phyloP scores from a whole-genome alignment of 2,329 filamentous ascomycete genomes.

The Colletotrichum spaethianum region DNA sequence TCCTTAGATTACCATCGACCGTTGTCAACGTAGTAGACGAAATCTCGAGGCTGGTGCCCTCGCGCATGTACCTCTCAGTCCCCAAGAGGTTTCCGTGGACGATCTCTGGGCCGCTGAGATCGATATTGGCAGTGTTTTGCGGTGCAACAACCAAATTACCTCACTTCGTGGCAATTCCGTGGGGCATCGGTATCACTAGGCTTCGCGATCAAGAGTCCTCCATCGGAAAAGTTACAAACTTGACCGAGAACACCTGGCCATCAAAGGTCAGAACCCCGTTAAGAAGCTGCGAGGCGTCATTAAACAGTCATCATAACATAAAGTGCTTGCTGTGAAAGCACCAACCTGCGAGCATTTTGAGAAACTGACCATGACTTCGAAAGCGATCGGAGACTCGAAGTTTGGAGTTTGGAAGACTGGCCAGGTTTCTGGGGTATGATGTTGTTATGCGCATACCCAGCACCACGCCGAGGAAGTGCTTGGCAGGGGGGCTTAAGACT shows the following conservation, averaged over 20 bases:
- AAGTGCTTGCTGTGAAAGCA: neutral
- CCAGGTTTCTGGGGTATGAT: neutral
- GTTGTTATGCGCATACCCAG: neutral
- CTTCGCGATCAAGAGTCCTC: neutral
- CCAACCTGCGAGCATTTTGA: neutral
- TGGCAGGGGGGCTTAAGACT: neutral
- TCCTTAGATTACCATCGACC: neutral
- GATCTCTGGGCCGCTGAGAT: constrained; percentile 1
- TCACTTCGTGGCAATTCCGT: constrained; percentile 3
- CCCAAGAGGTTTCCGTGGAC: neutral
- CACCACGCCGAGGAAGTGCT: neutral
- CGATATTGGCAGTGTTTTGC: neutral
- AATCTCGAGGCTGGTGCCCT: neutral
- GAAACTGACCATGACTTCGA: neutral
- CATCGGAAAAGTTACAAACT: neutral
- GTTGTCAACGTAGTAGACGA: constrained; percentile 2
- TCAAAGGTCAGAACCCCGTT: neutral
- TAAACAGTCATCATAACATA: neutral
- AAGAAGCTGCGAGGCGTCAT: neutral
- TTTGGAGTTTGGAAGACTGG: neutral
- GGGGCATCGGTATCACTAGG: neutral
- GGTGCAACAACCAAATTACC: neutral
- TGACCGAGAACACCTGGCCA: neutral
- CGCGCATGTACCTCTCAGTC: neutral
- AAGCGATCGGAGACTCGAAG: neutral